Base-by-base conservation (phyloP, 768 basidiomycete species). In the Suillus luteus region DNA sequence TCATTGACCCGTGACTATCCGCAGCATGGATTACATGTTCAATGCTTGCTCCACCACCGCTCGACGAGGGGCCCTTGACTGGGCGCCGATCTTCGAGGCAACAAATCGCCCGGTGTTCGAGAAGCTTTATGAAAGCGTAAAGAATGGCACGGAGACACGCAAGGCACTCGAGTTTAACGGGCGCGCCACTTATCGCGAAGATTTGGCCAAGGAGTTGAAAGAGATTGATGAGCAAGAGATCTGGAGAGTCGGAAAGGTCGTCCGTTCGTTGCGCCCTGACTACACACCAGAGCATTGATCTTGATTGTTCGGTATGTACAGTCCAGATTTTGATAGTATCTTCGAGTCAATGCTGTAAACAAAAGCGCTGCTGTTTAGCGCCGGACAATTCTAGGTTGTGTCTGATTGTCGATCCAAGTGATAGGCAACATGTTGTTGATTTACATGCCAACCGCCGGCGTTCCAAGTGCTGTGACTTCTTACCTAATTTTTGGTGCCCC, bases 1-100 rank as follows among this genome's bases (percentile, higher is more conserved):
- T 17, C 17, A 31, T 31, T 59, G 10, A 52, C 17, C 40, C 9
- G 52, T 11, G 19, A 63, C 44, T 63, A 35, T 61, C 46, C 60
- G 58, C 75, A 95, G 95, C 62, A 91, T 96, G 96, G 96, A 98
- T 81, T 96, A 97, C 87, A 97, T 99, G 96, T 98, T 89, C 87
- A 91, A 91, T 75, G 96, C 97, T 46, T 99, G 97, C 83, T 99
- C 97, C 37, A 99, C 96, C 70, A 99, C 97, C 55, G 97, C 97
- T 57, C 95, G 96, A 71, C 96, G 97, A 68, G 97, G 97, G 71
- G 97, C 96, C 49, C 92, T 97, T 68, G 97, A 99, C 85, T 99
- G 97, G 97, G 95, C 96, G 15, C 96, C 95, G 65, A 80, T 97
- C 78, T 95, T 96, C 76, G 95, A 96, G 79, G 89, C 92, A 79